Base-by-base conservation (phyloP, 768 basidiomycete species). In the Lactarius sp. region DNA sequence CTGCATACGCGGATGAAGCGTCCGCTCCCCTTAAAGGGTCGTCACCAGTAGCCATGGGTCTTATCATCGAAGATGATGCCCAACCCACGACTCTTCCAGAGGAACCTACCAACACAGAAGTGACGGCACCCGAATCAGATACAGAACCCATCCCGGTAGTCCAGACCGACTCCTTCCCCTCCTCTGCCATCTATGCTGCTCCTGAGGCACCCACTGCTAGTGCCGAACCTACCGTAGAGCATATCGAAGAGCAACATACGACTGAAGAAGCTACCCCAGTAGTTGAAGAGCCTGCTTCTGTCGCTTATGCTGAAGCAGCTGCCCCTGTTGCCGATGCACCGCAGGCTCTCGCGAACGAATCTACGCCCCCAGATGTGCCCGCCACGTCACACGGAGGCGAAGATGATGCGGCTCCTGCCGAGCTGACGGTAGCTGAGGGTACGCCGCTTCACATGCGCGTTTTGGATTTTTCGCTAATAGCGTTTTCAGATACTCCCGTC, bases 41-140 rank as follows among this genome's bases (percentile, higher is more conserved):
- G 16, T 27, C 14, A 18, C 14, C 33, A 9, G 68, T 69, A 41
- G 64, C 42, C 20, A 44, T 5, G 14, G 60, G 9, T 12, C 20
- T 22, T 9, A 16, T 20, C 36, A 49, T 55, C 34, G 52, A 61
- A 27, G 67, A 68, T 37, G 71, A 64, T 10, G 36, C 53, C n/a
- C 59, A 44, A 33, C 46, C 59, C 36, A 3, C 18, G 37, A 20
- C 13, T 41, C 39, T 49, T 42, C 39, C 39, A 14, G 54, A 56
- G 18, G 36, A 53, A 27, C 33, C n/a, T 12, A n/a, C 46, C 37
- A 49, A 44, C 4, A 18, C 39, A 27, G n/a, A 62, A 34, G 59
- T 16, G 41, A n/a, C 42, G 14, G 9, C 14, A 44, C 31, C 41
- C 12, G 33, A 62, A 16, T 44, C 59, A n/a, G 37, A 18, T 20